Base-by-base conservation (phyloP, 2,329 filamentous ascomycete genomes). In the Alternaria hordeiaustralica region DNA sequence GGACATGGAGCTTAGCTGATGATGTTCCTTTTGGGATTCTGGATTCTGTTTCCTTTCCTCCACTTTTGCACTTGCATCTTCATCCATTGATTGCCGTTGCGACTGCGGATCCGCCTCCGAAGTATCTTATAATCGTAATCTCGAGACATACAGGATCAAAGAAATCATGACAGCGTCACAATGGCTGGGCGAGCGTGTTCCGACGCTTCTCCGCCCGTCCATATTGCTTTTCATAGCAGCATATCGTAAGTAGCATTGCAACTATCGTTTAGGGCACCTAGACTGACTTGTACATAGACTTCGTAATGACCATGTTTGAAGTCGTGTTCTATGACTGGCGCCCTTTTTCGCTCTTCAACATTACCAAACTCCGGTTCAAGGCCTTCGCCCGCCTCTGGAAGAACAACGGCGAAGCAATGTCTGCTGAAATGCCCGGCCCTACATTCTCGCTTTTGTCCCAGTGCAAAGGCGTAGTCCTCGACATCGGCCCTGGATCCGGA, bases 401-500 rank as follows among this genome's bases (percentile, higher is more conserved):
- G 8, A 55, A 72, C 30, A 76, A 79, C 46, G 78, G 79, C 63
- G 71, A 72, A 58, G 71, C 64, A 36, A 79, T 81, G 78, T 80
- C 79, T 2, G 59, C 64, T 15, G 74, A 78, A 28, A 79, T 81
- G 76, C 74, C 79, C 11, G 75, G 72, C n/a, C 70, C 71, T 6
- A 64, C 73, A 9, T 66, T 67, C 23, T 57, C 67, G 9, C 74
- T 81, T 8, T 67, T 81, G 7, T 50, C 55, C 4, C 56, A 66
- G 20, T 75, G 73, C 61, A 66, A 66, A 50, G 79, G 79, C 30
- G 60, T 77, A 2, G 68, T 81, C 45, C 77, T 81, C n/a, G 79
- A 81, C 60, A 70, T 81, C 36, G 79, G 79, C 11, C 86, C 87
- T 0, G 87, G 87, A 5, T 84, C 80, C 28, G 87, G 87, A 30